A percentile compares a stretch with the other conserved stretches of the same genome.
phyloP scores from a whole-genome alignment of 345 rosid species.

The Psidium guajava region DNA sequence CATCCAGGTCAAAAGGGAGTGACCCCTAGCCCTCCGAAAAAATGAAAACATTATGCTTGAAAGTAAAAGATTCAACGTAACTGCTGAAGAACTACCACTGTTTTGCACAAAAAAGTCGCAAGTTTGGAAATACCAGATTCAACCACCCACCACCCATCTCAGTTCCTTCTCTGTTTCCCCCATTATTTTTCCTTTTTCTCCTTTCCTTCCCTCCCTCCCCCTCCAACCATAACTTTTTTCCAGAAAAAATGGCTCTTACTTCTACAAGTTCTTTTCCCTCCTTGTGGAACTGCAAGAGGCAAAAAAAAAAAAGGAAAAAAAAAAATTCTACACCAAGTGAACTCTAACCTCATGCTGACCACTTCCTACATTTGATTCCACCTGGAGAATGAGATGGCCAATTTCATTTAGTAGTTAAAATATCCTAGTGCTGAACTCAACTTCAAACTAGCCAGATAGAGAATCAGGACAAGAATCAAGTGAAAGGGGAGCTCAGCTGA shows the following conservation, averaged over 20 bases:
- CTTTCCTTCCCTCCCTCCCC: neutral
- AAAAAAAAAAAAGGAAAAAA: too few relatives aligned
- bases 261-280: neutral
- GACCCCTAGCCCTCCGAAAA: neutral
- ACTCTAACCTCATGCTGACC: neutral
- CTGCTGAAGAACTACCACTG: neutral
- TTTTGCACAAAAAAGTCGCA: neutral
- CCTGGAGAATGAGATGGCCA: neutral
- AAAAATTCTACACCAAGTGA: neutral
- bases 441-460: neutral
- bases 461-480: neutral
- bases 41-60: neutral
- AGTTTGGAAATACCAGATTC: neutral
- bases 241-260: neutral
- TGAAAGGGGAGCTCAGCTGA: neutral
- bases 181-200: neutral
- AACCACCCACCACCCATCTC: neutral
- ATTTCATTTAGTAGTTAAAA: neutral
- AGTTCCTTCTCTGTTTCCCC: neutral
- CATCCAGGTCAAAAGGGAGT: neutral
- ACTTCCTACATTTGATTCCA: neutral
- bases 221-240: neutral
- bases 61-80: neutral
- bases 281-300: neutral
- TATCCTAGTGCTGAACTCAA: neutral